These are phyloP conservation scores for Aspergillus conjunctus DNA, from an alignment of 495 filamentous ascomycete species.

Conservation along the genomic window DNA sequence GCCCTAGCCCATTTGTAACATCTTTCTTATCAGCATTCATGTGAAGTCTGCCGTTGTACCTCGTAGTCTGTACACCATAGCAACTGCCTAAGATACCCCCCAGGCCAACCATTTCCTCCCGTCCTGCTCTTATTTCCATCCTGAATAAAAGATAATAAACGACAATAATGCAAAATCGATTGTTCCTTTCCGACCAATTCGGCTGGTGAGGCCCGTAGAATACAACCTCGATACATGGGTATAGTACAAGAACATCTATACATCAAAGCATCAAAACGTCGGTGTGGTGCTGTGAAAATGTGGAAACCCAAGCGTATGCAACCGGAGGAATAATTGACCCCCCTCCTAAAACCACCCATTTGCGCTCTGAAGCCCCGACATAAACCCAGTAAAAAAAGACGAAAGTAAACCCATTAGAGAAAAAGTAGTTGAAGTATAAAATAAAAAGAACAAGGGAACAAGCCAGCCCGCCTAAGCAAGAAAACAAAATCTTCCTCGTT, in stretches of 20 bases:
- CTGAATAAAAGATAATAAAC: too few relatives aligned
- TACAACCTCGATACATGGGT: conserved; percentile 10
- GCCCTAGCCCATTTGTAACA: conserved; percentile 4
- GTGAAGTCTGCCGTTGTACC: conserved; percentile 25
- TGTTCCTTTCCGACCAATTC: background rate
- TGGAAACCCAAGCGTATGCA: conserved; percentile 7
- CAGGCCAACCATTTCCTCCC: too few relatives aligned
- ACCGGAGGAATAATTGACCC: conserved; percentile 8
- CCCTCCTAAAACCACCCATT: background rate
- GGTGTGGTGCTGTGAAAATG: conserved; percentile 5
- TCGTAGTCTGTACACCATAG: background rate
- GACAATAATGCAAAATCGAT: background rate
- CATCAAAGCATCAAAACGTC: conserved; percentile 9
- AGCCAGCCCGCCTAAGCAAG: conserved; percentile 20
- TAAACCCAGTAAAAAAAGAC: conserved; percentile 5
- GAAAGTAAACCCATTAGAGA: conserved; percentile 4
- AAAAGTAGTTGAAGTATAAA: background rate
- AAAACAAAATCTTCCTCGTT: conserved; percentile 4
- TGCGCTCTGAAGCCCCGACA: conserved; percentile 3
- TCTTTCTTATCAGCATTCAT: conserved; percentile 28
- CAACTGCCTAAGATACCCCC: too few relatives aligned
- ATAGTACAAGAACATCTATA: conserved; percentile 15
- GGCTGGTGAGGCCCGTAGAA: background rate
- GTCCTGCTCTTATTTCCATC: too few relatives aligned
- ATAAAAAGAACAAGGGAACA: background rate